A percentile compares a stretch with the other conserved stretches of the same genome.
phyloP scores from a whole-genome alignment of 1,284 basidiomycete genomes.

The Xerocomus nothofagi region DNA sequence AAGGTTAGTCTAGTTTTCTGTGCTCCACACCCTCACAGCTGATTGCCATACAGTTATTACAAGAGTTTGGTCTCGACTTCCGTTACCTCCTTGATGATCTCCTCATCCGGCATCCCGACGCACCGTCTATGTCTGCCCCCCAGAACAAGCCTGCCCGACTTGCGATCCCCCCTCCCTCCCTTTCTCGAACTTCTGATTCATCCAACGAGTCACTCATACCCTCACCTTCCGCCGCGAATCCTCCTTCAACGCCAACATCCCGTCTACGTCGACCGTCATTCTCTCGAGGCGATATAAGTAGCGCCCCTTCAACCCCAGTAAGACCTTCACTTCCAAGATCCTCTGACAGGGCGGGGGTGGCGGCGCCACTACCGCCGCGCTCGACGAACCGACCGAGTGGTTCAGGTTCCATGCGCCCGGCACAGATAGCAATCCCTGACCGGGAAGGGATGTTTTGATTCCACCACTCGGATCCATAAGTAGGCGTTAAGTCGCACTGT shows the following conservation, averaged over 20 bases:
- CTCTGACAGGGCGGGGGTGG: conserved; percentile 34
- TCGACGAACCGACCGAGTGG: conserved; percentile 66
- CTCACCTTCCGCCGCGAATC: conserved; percentile 23
- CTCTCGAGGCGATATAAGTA: conserved; percentile 19
- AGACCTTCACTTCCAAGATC: conserved; percentile 36
- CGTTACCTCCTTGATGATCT: conserved; percentile 79
- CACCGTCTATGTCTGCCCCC: conserved; percentile 29
- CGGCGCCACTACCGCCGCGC: conserved; percentile 51
- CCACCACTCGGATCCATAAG: too few species aligned
- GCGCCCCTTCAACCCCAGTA: conserved; percentile 5
- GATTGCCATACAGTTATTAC: conserved; percentile 61
- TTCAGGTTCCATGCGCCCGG: conserved; percentile 39
- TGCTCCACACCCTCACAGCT: neutral
- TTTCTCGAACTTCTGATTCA: conserved; percentile 30
- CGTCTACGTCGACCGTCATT: conserved; percentile 23
- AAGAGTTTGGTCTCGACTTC: conserved; percentile 93
- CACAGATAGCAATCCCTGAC: conserved; percentile 47
- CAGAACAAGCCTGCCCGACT: conserved; percentile 26
- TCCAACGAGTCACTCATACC: conserved; percentile 25
- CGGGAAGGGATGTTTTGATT: conserved; percentile 57
- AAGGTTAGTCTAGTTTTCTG: conserved; percentile 53
- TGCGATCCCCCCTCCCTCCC: conserved; percentile 22
- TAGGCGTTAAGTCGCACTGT: neutral
- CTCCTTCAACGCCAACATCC: conserved; percentile 16
- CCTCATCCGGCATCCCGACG: conserved; percentile 52